Conservation (phyloP, 441 rosid species). For the Rhodomyrtus psidioides region DNA sequence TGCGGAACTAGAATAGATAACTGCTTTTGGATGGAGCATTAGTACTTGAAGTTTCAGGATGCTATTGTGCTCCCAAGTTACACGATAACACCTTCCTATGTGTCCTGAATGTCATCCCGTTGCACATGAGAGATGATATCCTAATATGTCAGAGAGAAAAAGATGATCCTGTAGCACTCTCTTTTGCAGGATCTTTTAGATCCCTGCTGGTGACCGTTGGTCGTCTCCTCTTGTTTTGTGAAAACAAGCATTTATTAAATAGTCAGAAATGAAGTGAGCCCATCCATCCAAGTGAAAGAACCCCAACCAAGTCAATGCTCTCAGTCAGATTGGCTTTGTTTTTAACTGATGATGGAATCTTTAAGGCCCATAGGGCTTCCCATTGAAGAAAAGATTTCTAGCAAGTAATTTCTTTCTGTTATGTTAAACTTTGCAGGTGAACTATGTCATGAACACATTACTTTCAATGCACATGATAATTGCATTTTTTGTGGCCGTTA, state of each 20-base stretch:
- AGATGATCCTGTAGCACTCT: neutral
- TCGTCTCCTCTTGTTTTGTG: neutral
- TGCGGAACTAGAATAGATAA: neutral
- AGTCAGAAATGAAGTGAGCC: neutral
- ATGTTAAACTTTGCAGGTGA: conserved; percentile 46
- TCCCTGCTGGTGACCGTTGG: neutral
- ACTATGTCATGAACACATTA: conserved; percentile 78
- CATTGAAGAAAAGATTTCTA: neutral
- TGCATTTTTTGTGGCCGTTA: conserved; percentile 82
- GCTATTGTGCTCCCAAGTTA: neutral
- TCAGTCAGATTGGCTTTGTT: neutral
- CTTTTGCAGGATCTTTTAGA: neutral
- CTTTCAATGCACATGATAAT: conserved; percentile 76
- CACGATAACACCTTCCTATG: neutral
- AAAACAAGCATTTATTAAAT: neutral
- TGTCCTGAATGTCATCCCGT: neutral
- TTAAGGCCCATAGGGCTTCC: neutral
- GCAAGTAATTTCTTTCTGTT: neutral
- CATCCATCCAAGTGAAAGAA: neutral
- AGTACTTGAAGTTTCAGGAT: neutral
- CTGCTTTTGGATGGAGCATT: neutral
- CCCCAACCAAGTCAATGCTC: neutral
- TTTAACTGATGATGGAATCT: neutral
- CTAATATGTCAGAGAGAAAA: neutral
- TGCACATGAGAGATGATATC: neutral